Evolutionary conservation across 2,329 filamentous ascomycete genomes (phyloP).

Genomic region (Aspergillus novofumigatus): DNA sequence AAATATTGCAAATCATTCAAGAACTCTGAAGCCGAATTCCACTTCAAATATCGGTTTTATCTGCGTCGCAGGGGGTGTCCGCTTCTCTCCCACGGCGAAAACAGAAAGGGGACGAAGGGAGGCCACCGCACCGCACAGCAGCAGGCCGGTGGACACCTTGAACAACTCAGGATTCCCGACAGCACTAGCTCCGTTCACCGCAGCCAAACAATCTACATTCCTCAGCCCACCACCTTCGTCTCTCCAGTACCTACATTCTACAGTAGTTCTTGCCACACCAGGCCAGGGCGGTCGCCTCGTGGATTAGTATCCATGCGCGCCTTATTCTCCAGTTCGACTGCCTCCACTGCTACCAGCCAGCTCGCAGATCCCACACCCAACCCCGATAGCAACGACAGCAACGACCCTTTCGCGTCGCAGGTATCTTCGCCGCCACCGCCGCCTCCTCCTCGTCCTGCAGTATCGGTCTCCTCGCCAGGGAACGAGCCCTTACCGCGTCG

Average conservation of each 20-base stretch:
- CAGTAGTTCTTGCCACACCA: conserved; percentile 1
- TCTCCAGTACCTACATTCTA: neutral
- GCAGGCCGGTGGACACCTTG: neutral
- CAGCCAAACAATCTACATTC: conserved; percentile 9
- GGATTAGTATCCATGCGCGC: conserved; percentile 34
- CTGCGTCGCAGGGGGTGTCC: neutral
- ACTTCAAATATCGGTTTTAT: neutral
- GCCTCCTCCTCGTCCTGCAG: conserved; percentile 22
- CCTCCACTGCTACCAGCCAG: conserved; percentile 24
- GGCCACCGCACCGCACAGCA: neutral
- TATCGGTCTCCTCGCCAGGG: conserved; percentile 28
- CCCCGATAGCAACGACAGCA: conserved; percentile 13
- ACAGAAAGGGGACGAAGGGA: neutral
- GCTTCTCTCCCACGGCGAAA: neutral
- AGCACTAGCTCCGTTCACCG: neutral
- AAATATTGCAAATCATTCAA: neutral
- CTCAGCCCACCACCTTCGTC: conserved; percentile 4
- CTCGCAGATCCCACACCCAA: conserved; percentile 21
- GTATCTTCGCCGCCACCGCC: conserved; percentile 23
- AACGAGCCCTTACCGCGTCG: conserved; percentile 24
- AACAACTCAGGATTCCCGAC: neutral
- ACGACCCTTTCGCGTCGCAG: conserved; percentile 20
- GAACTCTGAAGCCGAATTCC: neutral
- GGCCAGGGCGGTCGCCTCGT: conserved; percentile 19
- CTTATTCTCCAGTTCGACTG: conserved; percentile 29